Evolutionary conservation across 495 filamentous ascomycete genomes (phyloP).

Genomic region (Neurospora sp.): DNA sequence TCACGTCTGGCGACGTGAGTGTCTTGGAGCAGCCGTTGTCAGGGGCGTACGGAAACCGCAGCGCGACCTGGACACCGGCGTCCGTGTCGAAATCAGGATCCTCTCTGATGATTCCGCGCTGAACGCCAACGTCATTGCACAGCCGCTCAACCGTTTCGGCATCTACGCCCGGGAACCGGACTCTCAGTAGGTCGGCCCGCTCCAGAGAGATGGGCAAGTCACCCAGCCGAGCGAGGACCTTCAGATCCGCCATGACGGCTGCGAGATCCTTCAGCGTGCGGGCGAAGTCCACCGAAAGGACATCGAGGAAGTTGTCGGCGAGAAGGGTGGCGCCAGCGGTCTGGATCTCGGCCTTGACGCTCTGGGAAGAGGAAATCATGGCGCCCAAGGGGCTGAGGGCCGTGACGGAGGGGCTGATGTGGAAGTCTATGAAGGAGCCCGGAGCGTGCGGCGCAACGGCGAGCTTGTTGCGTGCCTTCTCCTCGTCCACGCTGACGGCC

Average conservation of each 20-base stretch:
- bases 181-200: conserved; percentile 48
- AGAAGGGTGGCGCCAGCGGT: conserved; percentile 48
- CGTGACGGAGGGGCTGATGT: conserved; percentile 77
- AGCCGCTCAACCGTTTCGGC: conserved; percentile 70
- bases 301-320: conserved; percentile 69
- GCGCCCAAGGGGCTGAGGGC: conserved; percentile 56
- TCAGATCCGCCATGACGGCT: conserved; percentile 69
- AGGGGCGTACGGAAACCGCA: conserved; percentile 81
- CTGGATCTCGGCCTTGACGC: conserved; percentile 19
- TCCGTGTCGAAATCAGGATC: conserved; percentile 61
- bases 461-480: conserved; percentile 57
- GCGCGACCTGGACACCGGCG: conserved; percentile 57
- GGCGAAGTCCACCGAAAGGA: conserved; percentile 81
- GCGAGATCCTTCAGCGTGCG: conserved; percentile 77
- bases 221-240: conserved; percentile 62
- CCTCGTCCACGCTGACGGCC: conserved; percentile 56
- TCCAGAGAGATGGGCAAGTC: conserved; percentile 73
- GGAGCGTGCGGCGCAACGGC: conserved; percentile 46
- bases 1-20: conserved; percentile 43
- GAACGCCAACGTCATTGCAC: conserved; percentile 77
- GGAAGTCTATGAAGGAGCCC: conserved; percentile 77
- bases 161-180: conserved; percentile 89
- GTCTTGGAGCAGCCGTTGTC: conserved; percentile 15
- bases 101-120: conserved; percentile 64
- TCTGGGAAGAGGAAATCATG: conserved; percentile 26